Evolutionary conservation across 345 rosid genomes (phyloP).

Genomic region (Kandelia obovata): DNA sequence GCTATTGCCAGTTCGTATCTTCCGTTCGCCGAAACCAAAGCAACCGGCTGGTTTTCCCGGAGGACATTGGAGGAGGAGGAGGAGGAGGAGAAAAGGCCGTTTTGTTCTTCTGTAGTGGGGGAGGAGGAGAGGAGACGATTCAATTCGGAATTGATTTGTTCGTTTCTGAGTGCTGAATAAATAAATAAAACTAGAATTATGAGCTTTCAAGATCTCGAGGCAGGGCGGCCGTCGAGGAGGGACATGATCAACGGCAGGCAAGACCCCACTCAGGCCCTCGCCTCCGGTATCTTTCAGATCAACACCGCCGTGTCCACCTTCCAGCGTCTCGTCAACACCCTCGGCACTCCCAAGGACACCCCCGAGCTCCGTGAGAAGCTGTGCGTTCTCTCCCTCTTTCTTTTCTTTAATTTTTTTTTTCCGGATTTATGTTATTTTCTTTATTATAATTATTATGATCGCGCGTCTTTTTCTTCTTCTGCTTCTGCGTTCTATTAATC

Average conservation of each 20-base stretch:
- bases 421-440: background rate
- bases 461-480: no score
- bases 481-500: background rate
- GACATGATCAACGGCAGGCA: conserved; percentile 52
- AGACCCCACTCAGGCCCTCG: conserved; percentile 83
- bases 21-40: no score
- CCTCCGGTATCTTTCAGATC: conserved; percentile 95
- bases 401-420: background rate
- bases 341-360: conserved; percentile 94
- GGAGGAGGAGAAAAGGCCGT: no score
- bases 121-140: no score
- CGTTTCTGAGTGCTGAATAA: no score
- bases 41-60: no score
- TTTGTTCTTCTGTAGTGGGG: no score
- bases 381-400: conserved; percentile 35
- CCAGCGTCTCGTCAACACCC: conserved; percentile 87
- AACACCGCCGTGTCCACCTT: conserved; percentile 89
- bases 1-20: no score
- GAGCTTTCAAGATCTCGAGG: conserved; percentile 96
- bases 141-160: no score
- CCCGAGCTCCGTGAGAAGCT: conserved; percentile 96
- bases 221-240: conserved; percentile 58
- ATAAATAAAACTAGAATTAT: no score
- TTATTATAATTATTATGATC: no score
- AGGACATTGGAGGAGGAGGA: no score